Percentiles rank a stretch among this genome's conserved stretches.
Evolutionary conservation across 225 moss, liverwort and hornwort species (phyloP).

Genomic region (Polytrichum commune): DNA sequence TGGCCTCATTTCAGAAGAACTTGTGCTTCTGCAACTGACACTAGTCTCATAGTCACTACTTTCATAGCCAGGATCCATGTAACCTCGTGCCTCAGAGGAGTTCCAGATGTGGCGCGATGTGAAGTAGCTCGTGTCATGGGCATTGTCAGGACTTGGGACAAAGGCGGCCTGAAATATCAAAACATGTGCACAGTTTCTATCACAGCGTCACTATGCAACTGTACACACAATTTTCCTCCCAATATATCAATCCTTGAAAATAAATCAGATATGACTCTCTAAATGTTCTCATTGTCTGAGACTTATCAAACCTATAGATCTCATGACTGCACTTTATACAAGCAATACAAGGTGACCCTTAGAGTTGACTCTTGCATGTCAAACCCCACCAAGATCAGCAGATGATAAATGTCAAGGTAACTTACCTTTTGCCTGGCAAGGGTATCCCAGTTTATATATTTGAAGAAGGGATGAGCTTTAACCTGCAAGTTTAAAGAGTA

Average conservation of each 20-base stretch:
- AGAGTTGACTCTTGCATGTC: no score
- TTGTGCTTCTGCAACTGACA: slow-evolving; percentile 86
- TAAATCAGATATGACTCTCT: no score
- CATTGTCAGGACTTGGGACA: slow-evolving; percentile 92
- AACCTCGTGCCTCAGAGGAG: slow-evolving; percentile 61
- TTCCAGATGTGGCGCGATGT: slow-evolving; percentile 88
- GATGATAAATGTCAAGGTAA: neutral
- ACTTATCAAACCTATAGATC: no score
- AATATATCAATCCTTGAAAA: no score
- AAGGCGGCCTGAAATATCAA: slow-evolving; percentile 75
- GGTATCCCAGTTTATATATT: slow-evolving; percentile 93
- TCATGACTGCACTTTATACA: no score
- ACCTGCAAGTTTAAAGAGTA: slow-evolving; percentile 48
- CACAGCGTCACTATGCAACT: no score
- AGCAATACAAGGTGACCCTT: no score
- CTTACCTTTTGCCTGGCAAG: slow-evolving; percentile 87
- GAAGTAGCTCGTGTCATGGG: slow-evolving; percentile 96
- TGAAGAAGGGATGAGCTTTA: slow-evolving; percentile 91
- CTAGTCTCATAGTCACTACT: slow-evolving; percentile 84
- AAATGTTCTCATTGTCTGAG: no score
- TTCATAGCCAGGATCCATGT: slow-evolving; percentile 80
- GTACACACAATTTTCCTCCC: no score
- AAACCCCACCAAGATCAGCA: no score
- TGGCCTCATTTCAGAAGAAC: slow-evolving; percentile 79
- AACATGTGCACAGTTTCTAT: neutral